These are phyloP conservation scores for Metschnikowia peoriensis DNA, from an alignment of 805 yeast genomes.

Conservation along the genomic window DNA sequence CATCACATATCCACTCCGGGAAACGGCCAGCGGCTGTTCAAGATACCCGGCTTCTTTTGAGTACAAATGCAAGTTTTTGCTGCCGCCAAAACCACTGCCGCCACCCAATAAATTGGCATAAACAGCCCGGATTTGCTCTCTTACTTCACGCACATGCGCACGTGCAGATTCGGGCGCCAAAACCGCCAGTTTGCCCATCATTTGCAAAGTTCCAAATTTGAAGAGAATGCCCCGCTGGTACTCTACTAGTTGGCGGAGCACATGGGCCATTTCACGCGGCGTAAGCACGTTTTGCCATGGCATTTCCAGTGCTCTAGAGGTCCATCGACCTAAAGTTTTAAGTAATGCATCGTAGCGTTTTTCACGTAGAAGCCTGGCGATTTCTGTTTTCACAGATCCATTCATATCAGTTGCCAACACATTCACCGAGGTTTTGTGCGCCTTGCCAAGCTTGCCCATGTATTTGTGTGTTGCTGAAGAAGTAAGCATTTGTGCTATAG, in stretches of 20 bases:
- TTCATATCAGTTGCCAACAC: neutral
- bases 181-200: neutral
- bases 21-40: neutral
- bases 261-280: slow-evolving; percentile 14
- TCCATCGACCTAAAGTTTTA: slow-evolving; percentile 11
- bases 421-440: neutral
- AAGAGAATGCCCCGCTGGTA: slow-evolving; percentile 14
- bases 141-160: slow-evolving; percentile 12
- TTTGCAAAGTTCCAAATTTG: slow-evolving; percentile 8
- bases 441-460: neutral
- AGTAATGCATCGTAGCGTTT: slow-evolving; percentile 11
- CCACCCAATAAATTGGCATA: slow-evolving; percentile 15
- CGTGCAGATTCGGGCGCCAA: neutral
- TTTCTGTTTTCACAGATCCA: slow-evolving; percentile 4
- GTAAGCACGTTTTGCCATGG: slow-evolving; percentile 13
- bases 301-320: slow-evolving; percentile 5
- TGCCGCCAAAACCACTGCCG: too few species aligned
- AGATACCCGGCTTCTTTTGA: neutral
- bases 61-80: slow-evolving; percentile 10
- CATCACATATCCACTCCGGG: neutral
- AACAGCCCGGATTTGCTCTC: slow-evolving; percentile 16
- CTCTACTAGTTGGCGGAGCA: slow-evolving; percentile 11
- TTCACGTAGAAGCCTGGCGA: slow-evolving; percentile 8
- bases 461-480: neutral
- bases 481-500: neutral